Percentiles rank a stretch among this genome's conserved stretches.
phyloP scores from a whole-genome alignment of 768 basidiomycete genomes.

The Gautieria morchelliformis region DNA sequence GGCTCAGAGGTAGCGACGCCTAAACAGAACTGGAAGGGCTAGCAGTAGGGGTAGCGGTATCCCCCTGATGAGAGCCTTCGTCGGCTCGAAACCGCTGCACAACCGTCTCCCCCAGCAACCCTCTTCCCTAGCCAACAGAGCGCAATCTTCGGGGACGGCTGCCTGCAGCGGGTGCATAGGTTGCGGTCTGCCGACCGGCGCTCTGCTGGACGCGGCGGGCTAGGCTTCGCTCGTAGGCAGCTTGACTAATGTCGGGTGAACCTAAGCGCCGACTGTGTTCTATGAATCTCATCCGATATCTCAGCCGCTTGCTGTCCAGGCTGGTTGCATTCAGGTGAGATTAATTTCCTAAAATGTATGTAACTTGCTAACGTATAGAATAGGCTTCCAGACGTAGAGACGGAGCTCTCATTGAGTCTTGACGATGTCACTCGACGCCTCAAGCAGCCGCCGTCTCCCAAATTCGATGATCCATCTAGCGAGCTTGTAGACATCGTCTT shows the following conservation, averaged over 20 bases:
- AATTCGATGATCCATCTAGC: constrained; percentile 45
- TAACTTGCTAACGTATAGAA: not conserved
- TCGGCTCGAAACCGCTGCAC: no score
- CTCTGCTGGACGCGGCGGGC: no score
- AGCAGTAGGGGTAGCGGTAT: no score
- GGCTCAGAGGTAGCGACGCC: no score
- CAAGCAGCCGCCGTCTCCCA: constrained; percentile 35
- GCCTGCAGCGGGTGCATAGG: no score
- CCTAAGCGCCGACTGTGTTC: not conserved
- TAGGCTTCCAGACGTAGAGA: constrained; percentile 55
- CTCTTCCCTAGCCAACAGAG: no score
- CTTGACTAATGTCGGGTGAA: not conserved
- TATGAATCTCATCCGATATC: constrained; percentile 4
- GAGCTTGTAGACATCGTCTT: constrained; percentile 44
- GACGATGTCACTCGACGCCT: constrained; percentile 26
- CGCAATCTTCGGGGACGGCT: no score
- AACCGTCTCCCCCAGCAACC: no score
- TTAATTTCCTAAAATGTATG: not conserved
- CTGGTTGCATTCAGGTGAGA: constrained; percentile 2
- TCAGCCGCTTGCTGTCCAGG: constrained; percentile 3
- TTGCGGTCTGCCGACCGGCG: no score
- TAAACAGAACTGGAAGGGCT: no score
- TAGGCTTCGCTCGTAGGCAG: no score
- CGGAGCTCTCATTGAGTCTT: constrained; percentile 43
- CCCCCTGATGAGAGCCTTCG: no score